These are phyloP conservation scores for Amanita thiersii DNA, from an alignment of 768 basidiomycete species.

Conservation along the genomic window DNA sequence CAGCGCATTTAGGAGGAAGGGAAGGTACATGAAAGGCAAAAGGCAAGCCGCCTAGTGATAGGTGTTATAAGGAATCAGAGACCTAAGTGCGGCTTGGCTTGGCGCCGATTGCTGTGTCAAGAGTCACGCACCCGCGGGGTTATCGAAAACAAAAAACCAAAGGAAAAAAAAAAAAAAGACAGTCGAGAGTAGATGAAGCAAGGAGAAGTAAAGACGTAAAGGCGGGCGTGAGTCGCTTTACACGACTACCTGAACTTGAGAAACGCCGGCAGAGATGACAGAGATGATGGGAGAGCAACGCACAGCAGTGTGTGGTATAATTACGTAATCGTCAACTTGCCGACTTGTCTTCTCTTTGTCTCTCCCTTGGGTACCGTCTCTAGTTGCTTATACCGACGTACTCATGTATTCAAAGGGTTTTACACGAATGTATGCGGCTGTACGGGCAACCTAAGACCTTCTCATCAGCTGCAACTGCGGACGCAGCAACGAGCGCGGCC, in stretches of 20 bases:
- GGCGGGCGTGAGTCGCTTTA: not conserved
- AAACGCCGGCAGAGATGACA: not conserved
- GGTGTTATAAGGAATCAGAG: not conserved
- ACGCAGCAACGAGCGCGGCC: too few species aligned
- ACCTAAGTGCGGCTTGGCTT: not conserved
- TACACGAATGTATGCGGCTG: too few species aligned
- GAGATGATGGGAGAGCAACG: not conserved
- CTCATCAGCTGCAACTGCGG: too few species aligned
- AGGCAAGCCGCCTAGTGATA: constrained; percentile 19
- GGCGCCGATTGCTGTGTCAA: constrained; percentile 10
- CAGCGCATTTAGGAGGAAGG: constrained; percentile 29
- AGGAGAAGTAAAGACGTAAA: not conserved
- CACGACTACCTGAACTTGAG: not conserved
- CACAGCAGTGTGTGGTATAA: not conserved
- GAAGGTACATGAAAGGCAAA: constrained; percentile 25
- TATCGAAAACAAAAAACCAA: too few species aligned
- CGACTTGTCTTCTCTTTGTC: too few species aligned
- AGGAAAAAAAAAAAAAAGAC: not conserved
- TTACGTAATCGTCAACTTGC: too few species aligned
- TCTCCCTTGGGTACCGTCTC: too few species aligned
- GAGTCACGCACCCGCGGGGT: constrained; percentile 12
- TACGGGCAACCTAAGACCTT: too few species aligned
- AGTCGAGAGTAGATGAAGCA: not conserved
- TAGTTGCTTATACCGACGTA: too few species aligned
- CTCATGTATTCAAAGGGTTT: too few species aligned